phyloP scores from a whole-genome alignment of 2,329 filamentous ascomycete genomes.

The Pseudopithomyces maydicus region DNA sequence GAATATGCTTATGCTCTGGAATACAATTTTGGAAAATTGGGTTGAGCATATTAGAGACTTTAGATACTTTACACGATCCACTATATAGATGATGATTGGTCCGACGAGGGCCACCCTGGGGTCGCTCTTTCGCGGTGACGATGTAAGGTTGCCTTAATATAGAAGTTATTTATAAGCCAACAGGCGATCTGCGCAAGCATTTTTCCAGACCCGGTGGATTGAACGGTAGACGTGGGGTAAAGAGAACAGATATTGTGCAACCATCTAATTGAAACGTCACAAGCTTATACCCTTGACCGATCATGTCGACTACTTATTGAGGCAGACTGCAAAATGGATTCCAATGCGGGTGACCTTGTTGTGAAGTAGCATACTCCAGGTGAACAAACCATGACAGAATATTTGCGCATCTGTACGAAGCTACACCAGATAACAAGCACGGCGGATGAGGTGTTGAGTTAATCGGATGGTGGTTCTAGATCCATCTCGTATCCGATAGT shows the following conservation, averaged over 20 bases:
- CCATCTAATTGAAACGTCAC: constrained; percentile 34
- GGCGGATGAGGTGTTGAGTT: neutral
- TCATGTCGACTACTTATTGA: neutral
- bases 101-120: constrained; percentile 7
- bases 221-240: constrained; percentile 11
- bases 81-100: constrained; percentile 9
- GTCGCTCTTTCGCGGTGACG: constrained; percentile 15
- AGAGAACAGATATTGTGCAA: constrained; percentile 19
- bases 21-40: neutral
- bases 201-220: constrained; percentile 21
- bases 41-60: constrained; percentile 14
- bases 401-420: neutral
- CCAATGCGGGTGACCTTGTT: neutral
- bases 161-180: constrained; percentile 16
- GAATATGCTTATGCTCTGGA: neutral
- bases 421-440: neutral
- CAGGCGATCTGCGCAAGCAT: constrained; percentile 18
- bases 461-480: neutral
- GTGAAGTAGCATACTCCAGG: no score
- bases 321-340: neutral
- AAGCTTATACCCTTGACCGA: constrained; percentile 19
- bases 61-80: constrained; percentile 12
- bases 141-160: constrained; percentile 21
- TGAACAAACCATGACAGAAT: neutral
- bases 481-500: neutral